Base-by-base conservation (phyloP, 345 rosid species). In the Salix caprea region DNA sequence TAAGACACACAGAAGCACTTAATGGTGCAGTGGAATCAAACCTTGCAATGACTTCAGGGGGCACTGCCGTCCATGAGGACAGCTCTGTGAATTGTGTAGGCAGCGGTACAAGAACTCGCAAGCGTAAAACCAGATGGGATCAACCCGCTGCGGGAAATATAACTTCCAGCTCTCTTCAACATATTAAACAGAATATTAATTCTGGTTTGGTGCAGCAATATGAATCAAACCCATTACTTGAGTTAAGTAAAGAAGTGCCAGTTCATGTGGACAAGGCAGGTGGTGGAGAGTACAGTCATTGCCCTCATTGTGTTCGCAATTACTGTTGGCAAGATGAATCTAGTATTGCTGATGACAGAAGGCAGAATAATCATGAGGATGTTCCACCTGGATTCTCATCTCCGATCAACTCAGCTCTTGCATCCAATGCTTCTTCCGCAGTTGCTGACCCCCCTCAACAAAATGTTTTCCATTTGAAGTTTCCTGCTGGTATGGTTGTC, bases 41-140 rank as follows among this genome's bases (percentile, higher is more conserved):
- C 28, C 42, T 23, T 12, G 69, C 85, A 70, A 72, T 87, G 77
- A 72, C 89, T 78, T 75, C 86, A 23, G 82, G 72, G 60, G 84
- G 78, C 75, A 74, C 85, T 75, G 84, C 90, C 69, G 77, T 73
- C 72, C 84, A 82, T 61, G 94, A 87, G 70, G 74, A 60, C 67
- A 74, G 79, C 61, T 78, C 86, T 65, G 82, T 78, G 44, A 79
- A 90, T 44, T 84, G 78, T 76, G 61, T 78, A 19, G 86, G 77
- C 73, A 82, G 78, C 69, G 82, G 82, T 26, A 74, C 80, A 44
- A 85, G 68, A 84, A 81, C 74, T 65, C 94, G 97, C 70, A 96
- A 94, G 87, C 97, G 97, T 77, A 96, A 96, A 91, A 93, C 91
- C 79, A 90, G 99, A 80, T 96, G 99, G 99, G 99, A 96, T 88